Base-by-base conservation (phyloP, 352 stramenopile genomes). In the Saprolegnia diclina region DNA sequence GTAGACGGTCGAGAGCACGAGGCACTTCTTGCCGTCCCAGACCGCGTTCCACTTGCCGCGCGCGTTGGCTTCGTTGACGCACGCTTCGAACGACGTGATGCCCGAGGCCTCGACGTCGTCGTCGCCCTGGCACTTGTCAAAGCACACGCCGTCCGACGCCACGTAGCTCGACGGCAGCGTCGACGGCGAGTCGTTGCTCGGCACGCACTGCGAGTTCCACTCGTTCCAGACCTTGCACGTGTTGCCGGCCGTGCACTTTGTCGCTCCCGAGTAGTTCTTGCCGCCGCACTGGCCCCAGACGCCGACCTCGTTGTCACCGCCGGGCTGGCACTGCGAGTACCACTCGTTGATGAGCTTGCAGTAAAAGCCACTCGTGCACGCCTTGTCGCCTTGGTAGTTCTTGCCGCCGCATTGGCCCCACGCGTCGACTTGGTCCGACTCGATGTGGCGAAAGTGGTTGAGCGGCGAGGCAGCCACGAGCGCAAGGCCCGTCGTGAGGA, bases 311-410 rank as follows among this genome's bases (percentile, higher is more conserved):
- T n/a, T 19, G n/a, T 21, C 16, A 5, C n/a, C 35, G 16, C 16
- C 45, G 16, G 35, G 57, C 19, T 65, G 57, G 61, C 61, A 67
- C 21, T 67, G 61, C 61, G 61, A 67, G 38, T 56, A 67, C 61
- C 61, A 67, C 38, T 54, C 61, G 61, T 56, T 67, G 38, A 54
- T 56, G 13, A 21, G 5, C 61, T 57, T 16, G 48, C 61, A 67
- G 7, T 21, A n/a, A n/a, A 55, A 32, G 61, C 38, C 61, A 38
- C 11, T 16, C 10, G 19, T 37, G 21, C 61, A 67, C 61, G 24
- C 14, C 11, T 21, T 54, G 61, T 67, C 40, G 32, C 61, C 61
- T 5, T 32, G 5, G 61, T 67, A 67, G 29, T 37, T 35, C 40
- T 67, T 67, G n/a, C 61, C 61, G 10, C 45, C 61, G 40, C 61